Percentiles rank a stretch among this genome's conserved stretches.
These are phyloP conservation scores for Candida namnaoensis DNA, from an alignment of 805 yeast genomes.

Conservation along the genomic window DNA sequence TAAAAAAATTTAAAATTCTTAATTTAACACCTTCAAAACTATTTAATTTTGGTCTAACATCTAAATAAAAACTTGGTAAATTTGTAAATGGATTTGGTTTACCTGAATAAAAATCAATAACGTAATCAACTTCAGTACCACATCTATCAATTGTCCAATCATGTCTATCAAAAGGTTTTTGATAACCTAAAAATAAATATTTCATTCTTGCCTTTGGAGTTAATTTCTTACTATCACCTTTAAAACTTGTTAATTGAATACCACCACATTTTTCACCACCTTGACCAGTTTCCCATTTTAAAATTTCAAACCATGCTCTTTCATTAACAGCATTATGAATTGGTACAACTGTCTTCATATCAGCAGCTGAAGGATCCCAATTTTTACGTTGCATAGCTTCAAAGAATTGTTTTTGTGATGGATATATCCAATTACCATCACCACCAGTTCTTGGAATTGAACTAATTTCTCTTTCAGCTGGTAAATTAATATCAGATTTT, in stretches of 20 bases:
- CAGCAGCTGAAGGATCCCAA: conserved; percentile 74
- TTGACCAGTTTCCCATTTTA: conserved; percentile 67
- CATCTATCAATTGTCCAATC: conserved; percentile 89
- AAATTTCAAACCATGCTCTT: conserved; percentile 80
- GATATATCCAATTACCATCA: conserved; percentile 80
- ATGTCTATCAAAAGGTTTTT: conserved; percentile 89
- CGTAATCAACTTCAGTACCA: conserved; percentile 78
- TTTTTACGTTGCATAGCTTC: conserved; percentile 91
- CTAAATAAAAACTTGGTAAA: conserved; percentile 61
- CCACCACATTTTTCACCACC: conserved; percentile 73
- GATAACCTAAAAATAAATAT: conserved; percentile 54
- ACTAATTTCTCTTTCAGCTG: conserved; percentile 69
- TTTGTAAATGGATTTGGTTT: conserved; percentile 36
- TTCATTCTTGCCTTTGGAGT: conserved; percentile 84
- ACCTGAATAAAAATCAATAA: conserved; percentile 79
- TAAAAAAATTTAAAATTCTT: conserved; percentile 58
- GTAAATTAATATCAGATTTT: conserved; percentile 33
- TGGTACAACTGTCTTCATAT: conserved; percentile 89
- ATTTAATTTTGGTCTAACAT: conserved; percentile 88
- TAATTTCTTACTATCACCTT: conserved; percentile 77
- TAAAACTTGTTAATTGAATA: conserved; percentile 72
- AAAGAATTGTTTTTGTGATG: conserved; percentile 89
- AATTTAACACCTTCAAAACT: conserved; percentile 71
- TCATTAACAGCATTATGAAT: conserved; percentile 93
- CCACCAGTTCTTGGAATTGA: conserved; percentile 76